These are phyloP conservation scores for Capsicum chinense DNA, from an alignment of 257 asterid species.

Conservation along the genomic window DNA sequence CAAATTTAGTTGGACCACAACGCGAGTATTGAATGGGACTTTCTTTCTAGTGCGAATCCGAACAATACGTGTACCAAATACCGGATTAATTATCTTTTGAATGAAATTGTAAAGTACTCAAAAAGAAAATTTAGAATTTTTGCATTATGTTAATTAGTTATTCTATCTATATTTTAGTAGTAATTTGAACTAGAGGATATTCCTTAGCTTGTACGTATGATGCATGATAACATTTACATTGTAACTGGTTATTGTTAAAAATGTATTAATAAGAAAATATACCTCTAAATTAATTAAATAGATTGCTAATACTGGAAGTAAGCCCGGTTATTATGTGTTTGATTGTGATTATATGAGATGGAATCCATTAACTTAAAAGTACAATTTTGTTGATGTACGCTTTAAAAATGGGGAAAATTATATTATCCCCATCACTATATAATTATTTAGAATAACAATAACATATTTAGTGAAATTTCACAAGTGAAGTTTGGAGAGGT, in stretches of 20 bases:
- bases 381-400: neutral
- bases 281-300: neutral
- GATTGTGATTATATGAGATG: neutral
- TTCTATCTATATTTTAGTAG: constrained; percentile 11
- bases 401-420: neutral
- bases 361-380: neutral
- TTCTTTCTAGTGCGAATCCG: too few relatives aligned
- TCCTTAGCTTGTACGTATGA: neutral
- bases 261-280: neutral
- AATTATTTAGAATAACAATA: neutral
- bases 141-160: neutral
- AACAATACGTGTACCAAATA: too few relatives aligned
- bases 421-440: neutral
- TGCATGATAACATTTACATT: neutral
- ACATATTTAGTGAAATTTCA: too few relatives aligned
- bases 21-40: too few relatives aligned
- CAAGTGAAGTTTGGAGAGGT: too few relatives aligned
- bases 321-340: too few relatives aligned
- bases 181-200: neutral
- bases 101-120: neutral
- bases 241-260: neutral
- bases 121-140: neutral
- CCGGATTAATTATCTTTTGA: neutral
- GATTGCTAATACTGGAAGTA: neutral
- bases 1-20: too few relatives aligned